phyloP scores from a whole-genome alignment of 1,139 yeast genomes.

The Suhomyces bolitotheri region DNA sequence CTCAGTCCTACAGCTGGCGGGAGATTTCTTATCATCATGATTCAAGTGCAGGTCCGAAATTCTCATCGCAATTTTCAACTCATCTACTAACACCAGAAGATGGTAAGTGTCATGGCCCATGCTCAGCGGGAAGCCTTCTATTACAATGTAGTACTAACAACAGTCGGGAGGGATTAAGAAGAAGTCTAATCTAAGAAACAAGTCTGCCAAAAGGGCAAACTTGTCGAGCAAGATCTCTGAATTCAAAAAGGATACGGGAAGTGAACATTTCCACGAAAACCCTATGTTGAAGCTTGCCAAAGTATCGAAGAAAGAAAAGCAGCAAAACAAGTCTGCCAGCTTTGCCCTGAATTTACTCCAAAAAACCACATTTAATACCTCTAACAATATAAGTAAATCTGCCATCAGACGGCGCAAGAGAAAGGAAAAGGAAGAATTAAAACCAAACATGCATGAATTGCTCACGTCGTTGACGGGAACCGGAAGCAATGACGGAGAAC shows the following conservation, averaged over 20 bases:
- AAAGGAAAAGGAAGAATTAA: conserved; percentile 59
- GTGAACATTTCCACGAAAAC: conserved; percentile 35
- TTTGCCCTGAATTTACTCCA: conserved; percentile 30
- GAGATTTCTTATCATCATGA: not conserved
- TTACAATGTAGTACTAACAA: conserved; percentile 18
- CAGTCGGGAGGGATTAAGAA: conserved; percentile 38
- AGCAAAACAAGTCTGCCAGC: conserved; percentile 32
- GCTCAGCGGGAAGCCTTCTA: not conserved
- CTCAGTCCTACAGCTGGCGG: too few relatives aligned
- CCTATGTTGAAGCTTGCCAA: conserved; percentile 58
- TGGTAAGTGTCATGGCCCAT: conserved; percentile 10
- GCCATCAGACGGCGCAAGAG: conserved; percentile 65
- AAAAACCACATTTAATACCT: conserved; percentile 34
- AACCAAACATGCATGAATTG: conserved; percentile 66
- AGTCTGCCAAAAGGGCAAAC: conserved; percentile 26
- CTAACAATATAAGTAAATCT: conserved; percentile 59
- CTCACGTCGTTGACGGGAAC: conserved; percentile 53
- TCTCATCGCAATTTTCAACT: conserved; percentile 7
- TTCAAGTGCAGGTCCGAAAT: conserved; percentile 2
- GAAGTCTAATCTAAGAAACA: conserved; percentile 39
- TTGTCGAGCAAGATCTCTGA: conserved; percentile 30
- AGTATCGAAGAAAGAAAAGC: conserved; percentile 56
- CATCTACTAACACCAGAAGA: conserved; percentile 3
- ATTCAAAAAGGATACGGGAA: conserved; percentile 22
- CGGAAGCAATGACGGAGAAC: conserved; percentile 28